Percentiles rank a stretch among this genome's conserved stretches.
phyloP scores from a whole-genome alignment of 2,329 filamentous ascomycete species.

The Rosellinia necatrix region DNA sequence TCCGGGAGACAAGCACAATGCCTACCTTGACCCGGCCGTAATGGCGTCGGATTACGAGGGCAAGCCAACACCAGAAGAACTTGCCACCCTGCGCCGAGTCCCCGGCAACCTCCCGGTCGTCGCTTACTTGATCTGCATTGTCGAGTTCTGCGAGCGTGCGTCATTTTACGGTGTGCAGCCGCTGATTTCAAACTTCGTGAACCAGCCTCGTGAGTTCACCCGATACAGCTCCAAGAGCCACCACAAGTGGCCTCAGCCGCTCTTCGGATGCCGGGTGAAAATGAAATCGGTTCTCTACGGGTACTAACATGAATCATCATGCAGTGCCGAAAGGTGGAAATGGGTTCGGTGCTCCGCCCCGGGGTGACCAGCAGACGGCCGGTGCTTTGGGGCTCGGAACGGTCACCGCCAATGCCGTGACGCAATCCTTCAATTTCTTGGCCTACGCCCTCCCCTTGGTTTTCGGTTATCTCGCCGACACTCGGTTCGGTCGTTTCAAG shows the following conservation, averaged over 20 bases:
- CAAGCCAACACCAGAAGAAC: conserved; percentile 54
- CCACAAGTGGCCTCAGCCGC: neutral
- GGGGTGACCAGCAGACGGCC: conserved; percentile 51
- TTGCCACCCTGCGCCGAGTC: conserved; percentile 44
- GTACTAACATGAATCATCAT: conserved; percentile 1
- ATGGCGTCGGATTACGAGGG: conserved; percentile 40
- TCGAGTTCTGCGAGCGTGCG: conserved; percentile 65
- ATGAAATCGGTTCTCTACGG: neutral
- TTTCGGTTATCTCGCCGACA: conserved; percentile 65
- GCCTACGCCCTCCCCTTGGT: conserved; percentile 62
- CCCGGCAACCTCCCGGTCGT: conserved; percentile 55
- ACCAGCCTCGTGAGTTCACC: conserved; percentile 49
- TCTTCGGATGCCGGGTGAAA: too few relatives aligned
- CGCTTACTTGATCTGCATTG: conserved; percentile 61
- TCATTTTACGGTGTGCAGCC: conserved; percentile 63
- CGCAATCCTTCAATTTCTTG: conserved; percentile 60
- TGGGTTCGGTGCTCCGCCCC: conserved; percentile 50
- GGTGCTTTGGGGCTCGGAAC: conserved; percentile 65
- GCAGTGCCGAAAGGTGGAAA: conserved; percentile 55
- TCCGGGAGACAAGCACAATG: conserved; percentile 30
- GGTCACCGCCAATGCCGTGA: conserved; percentile 55
- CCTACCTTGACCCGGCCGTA: conserved; percentile 34
- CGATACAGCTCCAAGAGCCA: too few relatives aligned
- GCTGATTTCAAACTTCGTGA: conserved; percentile 64
- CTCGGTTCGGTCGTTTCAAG: conserved; percentile 70